Conservation (phyloP, 2,329 filamentous ascomycete species). For the Cladosporium sp. region DNA sequence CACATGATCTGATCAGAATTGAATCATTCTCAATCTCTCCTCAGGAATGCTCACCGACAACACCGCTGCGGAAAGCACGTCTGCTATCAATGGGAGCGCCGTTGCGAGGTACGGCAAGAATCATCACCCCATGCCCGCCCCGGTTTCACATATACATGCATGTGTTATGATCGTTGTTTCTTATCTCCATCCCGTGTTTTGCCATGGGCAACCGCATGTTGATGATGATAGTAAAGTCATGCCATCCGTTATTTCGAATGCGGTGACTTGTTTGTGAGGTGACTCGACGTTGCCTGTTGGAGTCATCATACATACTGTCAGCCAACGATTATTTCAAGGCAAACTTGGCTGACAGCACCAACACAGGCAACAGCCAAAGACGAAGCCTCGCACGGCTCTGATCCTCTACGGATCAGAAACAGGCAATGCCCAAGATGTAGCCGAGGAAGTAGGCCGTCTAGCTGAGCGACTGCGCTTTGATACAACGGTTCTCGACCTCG, state of each 20-base stretch:
- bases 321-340: neutral
- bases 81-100: constrained; percentile 3
- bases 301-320: neutral
- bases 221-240: too few relatives aligned
- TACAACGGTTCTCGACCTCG: constrained; percentile 71
- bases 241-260: too few relatives aligned
- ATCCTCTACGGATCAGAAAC: constrained; percentile 94
- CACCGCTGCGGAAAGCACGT: neutral
- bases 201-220: too few relatives aligned
- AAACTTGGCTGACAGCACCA: constrained; percentile 5
- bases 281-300: neutral
- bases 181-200: too few relatives aligned
- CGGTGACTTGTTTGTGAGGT: too few relatives aligned
- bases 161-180: too few relatives aligned
- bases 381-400: constrained; percentile 49
- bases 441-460: constrained; percentile 73
- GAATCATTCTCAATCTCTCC: neutral
- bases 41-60: neutral
- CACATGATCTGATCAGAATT: neutral
- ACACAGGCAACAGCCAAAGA: constrained; percentile 6
- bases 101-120: constrained; percentile 10
- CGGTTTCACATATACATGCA: too few relatives aligned
- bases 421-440: constrained; percentile 87
- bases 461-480: constrained; percentile 75
- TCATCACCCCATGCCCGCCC: neutral